These are phyloP conservation scores for Epichloe festucae DNA, from an alignment of 2,329 filamentous ascomycete species.

Conservation along the genomic window DNA sequence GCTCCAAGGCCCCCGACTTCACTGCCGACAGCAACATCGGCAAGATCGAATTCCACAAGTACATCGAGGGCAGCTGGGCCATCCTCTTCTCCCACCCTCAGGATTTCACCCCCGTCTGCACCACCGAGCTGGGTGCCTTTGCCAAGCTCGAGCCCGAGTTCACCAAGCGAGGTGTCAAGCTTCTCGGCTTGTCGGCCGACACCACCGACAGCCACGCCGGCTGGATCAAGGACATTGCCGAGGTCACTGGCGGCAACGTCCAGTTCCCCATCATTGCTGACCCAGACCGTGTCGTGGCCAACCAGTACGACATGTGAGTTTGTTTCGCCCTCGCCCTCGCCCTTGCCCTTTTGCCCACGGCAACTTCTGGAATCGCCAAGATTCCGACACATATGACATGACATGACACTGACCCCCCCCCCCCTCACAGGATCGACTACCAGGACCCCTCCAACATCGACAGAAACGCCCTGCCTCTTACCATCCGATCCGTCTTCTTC, in stretches of 20 bases:
- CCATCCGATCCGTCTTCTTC: constrained; percentile 88
- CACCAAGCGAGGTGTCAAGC: constrained; percentile 73
- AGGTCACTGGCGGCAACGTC: constrained; percentile 58
- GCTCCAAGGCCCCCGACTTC: constrained; percentile 65
- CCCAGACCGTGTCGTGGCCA: constrained; percentile 63
- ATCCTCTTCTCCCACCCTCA: constrained; percentile 77
- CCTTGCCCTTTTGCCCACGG: too few relatives aligned
- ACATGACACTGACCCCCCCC: too few relatives aligned
- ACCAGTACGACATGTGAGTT: constrained; percentile 65
- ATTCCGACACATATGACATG: too few relatives aligned
- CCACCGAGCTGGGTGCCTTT: constrained; percentile 87
- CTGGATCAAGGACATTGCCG: constrained; percentile 85
- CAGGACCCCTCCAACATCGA: constrained; percentile 74
- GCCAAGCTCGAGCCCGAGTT: constrained; percentile 84
- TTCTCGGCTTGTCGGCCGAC: constrained; percentile 84
- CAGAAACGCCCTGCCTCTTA: constrained; percentile 75
- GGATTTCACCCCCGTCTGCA: constrained; percentile 93
- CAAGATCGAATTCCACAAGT: constrained; percentile 72
- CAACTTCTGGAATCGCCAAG: not conserved
- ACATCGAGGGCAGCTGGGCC: constrained; percentile 66
- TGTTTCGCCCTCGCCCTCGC: too few relatives aligned
- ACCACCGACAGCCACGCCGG: constrained; percentile 68
- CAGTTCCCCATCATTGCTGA: constrained; percentile 73
- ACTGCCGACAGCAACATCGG: constrained; percentile 67
- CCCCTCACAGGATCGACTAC: constrained; percentile 56